Evolutionary conservation across 495 filamentous ascomycete species (phyloP).

Genomic region (Aspergillus incahuasiensis): DNA sequence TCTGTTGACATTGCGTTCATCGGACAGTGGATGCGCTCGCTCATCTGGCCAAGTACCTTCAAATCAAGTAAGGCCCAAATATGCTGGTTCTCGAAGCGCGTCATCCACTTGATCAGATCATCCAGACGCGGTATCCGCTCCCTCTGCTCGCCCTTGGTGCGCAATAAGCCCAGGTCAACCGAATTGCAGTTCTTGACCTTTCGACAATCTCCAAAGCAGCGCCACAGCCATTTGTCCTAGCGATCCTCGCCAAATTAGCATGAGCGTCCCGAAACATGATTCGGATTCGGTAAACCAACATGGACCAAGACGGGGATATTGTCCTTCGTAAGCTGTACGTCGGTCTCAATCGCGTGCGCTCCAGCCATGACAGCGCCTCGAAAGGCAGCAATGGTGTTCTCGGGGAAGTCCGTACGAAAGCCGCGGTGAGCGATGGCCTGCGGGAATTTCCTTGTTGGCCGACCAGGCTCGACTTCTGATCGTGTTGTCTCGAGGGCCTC

Average conservation of each 20-base stretch:
- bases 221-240: constrained; percentile 69
- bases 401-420: constrained; percentile 68
- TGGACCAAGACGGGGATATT: constrained; percentile 81
- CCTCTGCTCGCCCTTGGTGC: constrained; percentile 62
- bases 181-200: constrained; percentile 73
- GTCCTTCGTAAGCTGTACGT: constrained; percentile 78
- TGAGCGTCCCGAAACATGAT: too few species aligned
- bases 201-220: constrained; percentile 69
- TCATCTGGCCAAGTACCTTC: too few species aligned
- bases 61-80: constrained; percentile 87
- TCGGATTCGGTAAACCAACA: too few species aligned
- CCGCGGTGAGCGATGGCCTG: constrained; percentile 85
- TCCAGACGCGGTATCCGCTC: constrained; percentile 66
- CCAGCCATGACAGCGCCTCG: constrained; percentile 64
- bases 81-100: constrained; percentile 52
- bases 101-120: constrained; percentile 73
- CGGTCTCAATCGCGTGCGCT: constrained; percentile 80
- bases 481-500: too few species aligned
- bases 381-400: constrained; percentile 83
- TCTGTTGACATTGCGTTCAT: too few species aligned
- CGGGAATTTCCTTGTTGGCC: too few species aligned
- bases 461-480: too few species aligned
- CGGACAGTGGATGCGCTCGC: too few species aligned
- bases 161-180: constrained; percentile 61
- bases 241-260: neutral